Base-by-base conservation (phyloP, 257 asterid species). In the Ilex aquifolium region DNA sequence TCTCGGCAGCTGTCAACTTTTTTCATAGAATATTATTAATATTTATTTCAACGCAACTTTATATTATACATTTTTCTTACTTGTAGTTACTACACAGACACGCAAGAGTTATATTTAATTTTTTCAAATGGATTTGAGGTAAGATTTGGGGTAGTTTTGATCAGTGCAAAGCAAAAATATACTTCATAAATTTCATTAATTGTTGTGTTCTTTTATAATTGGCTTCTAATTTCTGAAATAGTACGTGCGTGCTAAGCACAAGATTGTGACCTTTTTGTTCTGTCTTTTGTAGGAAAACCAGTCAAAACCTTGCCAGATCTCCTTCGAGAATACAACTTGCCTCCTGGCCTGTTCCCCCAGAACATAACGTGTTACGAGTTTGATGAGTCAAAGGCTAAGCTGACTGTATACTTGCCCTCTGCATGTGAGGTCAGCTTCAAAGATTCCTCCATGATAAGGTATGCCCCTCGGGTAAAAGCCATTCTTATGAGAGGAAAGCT, bases 401-500 rank as follows among this genome's bases (percentile, higher is more conserved):
- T 90, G 60, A 80, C 73, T 0, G 83, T 90, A 32, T 78, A 90
- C 80, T 72, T 87, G 65, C 95, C 95, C 32, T 80, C 63, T n/a
- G 69, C 88, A 6, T 87, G 91, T 32, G 97, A 90, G 76, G 87
- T 79, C 77, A 76, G 74, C 83, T 90, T 82, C 79, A 85, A 80
- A 74, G 97, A 87, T 72, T 78, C 91, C 6, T 79, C 89, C 32
- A 3, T 66, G 6, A 42, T 90, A 32, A 74, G 93, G 60, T 87
- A 82, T 1, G 88, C 86, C 50, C 60, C 85, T 0, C 72, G 88
- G 21, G 86, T 90, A 59, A 90, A 85, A 67, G 81, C 87, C 81
- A 83, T 82, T 72, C 77, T 90, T 44, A 78, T 75, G n/a, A 83
- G 83, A 74, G 95, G 90, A 62, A 90, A 82, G 79, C 86, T 90